Base-by-base conservation (phyloP, 1,139 yeast species). In the Taphrina deformans region DNA sequence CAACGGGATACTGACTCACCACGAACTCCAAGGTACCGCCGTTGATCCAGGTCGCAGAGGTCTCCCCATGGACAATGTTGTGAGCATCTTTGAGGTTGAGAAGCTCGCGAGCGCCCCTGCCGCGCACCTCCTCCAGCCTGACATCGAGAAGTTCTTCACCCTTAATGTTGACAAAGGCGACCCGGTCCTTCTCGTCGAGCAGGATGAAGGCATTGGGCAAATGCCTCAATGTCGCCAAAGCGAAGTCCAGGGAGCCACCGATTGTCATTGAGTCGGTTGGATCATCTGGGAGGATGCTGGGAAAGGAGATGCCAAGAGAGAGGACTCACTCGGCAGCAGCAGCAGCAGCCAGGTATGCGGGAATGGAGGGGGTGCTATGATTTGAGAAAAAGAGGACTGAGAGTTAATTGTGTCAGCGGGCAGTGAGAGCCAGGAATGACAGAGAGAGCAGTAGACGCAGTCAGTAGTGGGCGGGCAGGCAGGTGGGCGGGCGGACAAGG, bases 11-110 rank as follows among this genome's bases (percentile, higher is more conserved):
- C 12, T 26, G 46, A 14, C 45, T 53, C 21, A 35, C 45, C 10
- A 5, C 35, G 24, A 53, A 53, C 23, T 53, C 58, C 16, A 53
- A 33, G 4, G 48, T 46, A 14, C 41, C 58, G 24, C 24, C 48
- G 3, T 53, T 53, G 35, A 53, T 29, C 58, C 58, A 53, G 31
- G 58, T 53, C 35, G 58, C 58, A n/a, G 41, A 27, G 7, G 58
- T 53, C 35, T 53, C 58, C 2, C 2, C 33, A 16, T 53, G 45
- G 18, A 53, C 45, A 16, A 53, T 35, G 23, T 35, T 48, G 40
- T 53, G 58, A 16, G 58, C 58, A 5, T 53, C 35, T n/a, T 33
- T 10, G 14, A 53, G 27, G 33, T 53, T 53, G 48, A 53, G 35
- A 9, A 35, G 21, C 21, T 53, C 58, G 7, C 12, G 31, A 18